phyloP scores from a whole-genome alignment of 176 grass and related monocot genomes.

The Eragrostis nindensis region DNA sequence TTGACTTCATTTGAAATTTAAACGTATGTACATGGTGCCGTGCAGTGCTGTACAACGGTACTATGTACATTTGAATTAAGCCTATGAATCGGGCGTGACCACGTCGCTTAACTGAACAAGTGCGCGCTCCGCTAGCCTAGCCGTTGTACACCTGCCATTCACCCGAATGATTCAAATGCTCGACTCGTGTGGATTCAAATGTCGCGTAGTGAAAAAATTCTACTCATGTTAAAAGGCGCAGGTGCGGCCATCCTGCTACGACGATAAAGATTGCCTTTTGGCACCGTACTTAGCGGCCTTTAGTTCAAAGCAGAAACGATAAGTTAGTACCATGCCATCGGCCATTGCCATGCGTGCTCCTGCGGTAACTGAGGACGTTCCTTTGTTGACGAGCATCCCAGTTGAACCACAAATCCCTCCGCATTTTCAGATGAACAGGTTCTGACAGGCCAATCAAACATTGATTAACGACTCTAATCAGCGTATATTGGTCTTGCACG shows the following conservation, averaged over 20 bases:
- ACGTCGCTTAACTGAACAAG: neutral
- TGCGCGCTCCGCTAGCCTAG: too few species aligned
- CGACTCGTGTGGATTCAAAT: slow-evolving; percentile 6
- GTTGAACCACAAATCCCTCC: neutral
- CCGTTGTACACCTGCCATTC: too few species aligned
- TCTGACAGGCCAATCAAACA: neutral
- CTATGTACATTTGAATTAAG: too few species aligned
- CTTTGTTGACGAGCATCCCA: neutral
- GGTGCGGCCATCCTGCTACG: neutral
- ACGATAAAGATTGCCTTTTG: slow-evolving; percentile 1
- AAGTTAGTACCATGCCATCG: neutral
- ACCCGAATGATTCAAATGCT: too few species aligned
- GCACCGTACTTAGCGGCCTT: slow-evolving; percentile 11
- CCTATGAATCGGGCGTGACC: slow-evolving; percentile 24
- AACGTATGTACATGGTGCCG: neutral
- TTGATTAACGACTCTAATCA: neutral
- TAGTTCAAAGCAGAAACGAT: slow-evolving; percentile 11
- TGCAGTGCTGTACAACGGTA: neutral
- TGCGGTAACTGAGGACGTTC: neutral
- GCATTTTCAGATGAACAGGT: neutral
- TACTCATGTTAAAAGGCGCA: neutral
- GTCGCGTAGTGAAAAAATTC: neutral
- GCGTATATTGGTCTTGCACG: neutral
- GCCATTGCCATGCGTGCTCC: neutral
- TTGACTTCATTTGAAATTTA: slow-evolving; percentile 31